Evolutionary conservation across 2,329 filamentous ascomycete species (phyloP), one percentile per base, ranked within the genome.

Genomic region (Neonectria neomacrospora): DNA sequence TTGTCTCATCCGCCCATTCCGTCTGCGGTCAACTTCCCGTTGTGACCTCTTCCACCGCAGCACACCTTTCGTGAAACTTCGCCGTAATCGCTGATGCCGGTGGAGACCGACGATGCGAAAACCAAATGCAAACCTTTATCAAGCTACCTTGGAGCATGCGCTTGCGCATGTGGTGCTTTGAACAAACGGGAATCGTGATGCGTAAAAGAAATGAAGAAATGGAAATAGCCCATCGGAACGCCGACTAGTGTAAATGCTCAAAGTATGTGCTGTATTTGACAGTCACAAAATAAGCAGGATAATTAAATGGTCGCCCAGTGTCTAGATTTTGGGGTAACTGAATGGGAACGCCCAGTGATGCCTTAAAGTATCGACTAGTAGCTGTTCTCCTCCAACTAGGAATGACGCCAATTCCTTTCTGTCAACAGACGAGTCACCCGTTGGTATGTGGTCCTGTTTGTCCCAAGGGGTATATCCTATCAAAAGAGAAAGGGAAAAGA

Each of bases 391-490:
- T 63, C 51, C 50, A 58, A 51, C 16, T 53, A 60, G 63, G 18
- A 52, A 48, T 30, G 18, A 34, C 28, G 53, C 60, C 58, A 42
- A 53, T 44, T 50, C 54, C 56, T 42, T 58, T 39, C 57, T 32
- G 52, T 51, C 42, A 64, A 42, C 61, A 32, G 34, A 22, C 37
- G 26, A 44, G 20, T 45, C 53, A 39, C 47, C 47, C 42, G 34
- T 37, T 54, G 28, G 30, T 45, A 34, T 66, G 65, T 69, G 74
- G 70, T 75, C 63, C 73, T 74, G 72, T 71, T 57, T 58, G 66
- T 71, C 71, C 72, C 71, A 67, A 59, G 63, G 72, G 72, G 73
- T 76, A 77, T 75, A 69, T 76, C 70, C 71, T 30, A 58, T 65
- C 45, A 55, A 69, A 71, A 65, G 61, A 37, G 61, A 63, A 71